phyloP scores from a whole-genome alignment of 1,139 yeast species.

The Cylindricascospora bacillispora region DNA sequence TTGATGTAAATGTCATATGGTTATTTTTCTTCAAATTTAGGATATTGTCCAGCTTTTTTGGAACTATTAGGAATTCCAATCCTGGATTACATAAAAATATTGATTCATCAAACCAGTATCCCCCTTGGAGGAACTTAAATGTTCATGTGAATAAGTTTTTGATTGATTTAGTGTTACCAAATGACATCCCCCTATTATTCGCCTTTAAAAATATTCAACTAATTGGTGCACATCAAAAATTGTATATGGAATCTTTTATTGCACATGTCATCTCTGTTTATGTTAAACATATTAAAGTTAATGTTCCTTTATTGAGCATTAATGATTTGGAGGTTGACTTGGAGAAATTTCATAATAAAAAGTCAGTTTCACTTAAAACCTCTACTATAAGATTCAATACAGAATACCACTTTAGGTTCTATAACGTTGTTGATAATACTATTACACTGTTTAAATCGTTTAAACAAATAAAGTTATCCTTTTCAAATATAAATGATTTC shows the following conservation, averaged over 20 bases:
- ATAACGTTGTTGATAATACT: constrained; percentile 52
- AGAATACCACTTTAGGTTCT: constrained; percentile 47
- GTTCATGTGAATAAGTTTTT: constrained; percentile 10
- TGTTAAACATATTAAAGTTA: constrained; percentile 6
- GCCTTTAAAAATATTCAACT: constrained; percentile 6
- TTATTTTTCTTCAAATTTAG: constrained; percentile 11
- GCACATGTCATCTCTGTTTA: constrained; percentile 21
- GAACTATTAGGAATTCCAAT: no score
- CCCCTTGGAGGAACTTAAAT: constrained; percentile 4
- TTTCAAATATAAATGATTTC: constrained; percentile 30
- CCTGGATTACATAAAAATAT: constrained; percentile 4
- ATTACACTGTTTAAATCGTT: constrained; percentile 49
- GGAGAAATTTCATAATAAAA: constrained; percentile 1
- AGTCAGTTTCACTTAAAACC: constrained; percentile 7
- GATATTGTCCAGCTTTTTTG: constrained; percentile 6
- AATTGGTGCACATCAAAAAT: constrained; percentile 1
- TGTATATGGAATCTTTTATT: constrained; percentile 7
- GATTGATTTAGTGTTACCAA: constrained; percentile 17
- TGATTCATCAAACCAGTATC: constrained; percentile 1
- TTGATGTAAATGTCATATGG: constrained; percentile 24
- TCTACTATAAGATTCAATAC: constrained; percentile 16
- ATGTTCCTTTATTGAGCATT: constrained; percentile 10
- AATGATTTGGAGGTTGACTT: constrained; percentile 8
- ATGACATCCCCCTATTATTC: constrained; percentile 14
- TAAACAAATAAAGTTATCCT: constrained; percentile 42